Conservation (phyloP, 2,329 filamentous ascomycete species). For the Erysiphe neolycopersici region DNA sequence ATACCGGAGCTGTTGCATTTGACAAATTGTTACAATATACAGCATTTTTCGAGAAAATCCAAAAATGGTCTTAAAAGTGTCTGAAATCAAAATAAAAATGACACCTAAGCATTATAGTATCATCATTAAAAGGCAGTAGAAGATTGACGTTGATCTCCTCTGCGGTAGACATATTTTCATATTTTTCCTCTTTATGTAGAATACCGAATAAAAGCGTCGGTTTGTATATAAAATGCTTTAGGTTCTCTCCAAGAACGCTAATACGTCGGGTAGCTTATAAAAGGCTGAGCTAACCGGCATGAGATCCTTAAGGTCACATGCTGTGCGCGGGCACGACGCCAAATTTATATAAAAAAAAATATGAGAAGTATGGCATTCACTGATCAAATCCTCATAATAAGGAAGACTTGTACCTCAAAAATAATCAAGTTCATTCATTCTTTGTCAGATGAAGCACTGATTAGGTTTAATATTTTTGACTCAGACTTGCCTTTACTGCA, state of each 20-base stretch:
- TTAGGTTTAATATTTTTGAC: conserved; percentile 13
- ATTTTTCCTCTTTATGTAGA: neutral
- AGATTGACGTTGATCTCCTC: neutral
- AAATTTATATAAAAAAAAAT: neutral
- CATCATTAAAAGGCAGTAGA: neutral
- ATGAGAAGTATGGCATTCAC: too few relatives aligned
- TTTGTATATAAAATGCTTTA: neutral
- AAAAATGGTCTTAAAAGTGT: neutral
- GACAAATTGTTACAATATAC: neutral
- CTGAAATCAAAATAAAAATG: neutral
- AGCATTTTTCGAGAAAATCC: neutral
- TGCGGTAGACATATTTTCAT: neutral
- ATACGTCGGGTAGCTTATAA: neutral
- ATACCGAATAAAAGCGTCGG: neutral
- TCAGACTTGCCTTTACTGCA: conserved; percentile 37
- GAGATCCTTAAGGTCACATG: neutral
- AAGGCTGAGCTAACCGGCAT: neutral
- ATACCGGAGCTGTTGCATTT: neutral
- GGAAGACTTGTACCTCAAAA: too few relatives aligned
- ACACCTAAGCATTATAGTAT: neutral
- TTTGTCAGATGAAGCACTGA: too few relatives aligned
- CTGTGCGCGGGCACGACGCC: neutral
- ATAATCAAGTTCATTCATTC: too few relatives aligned
- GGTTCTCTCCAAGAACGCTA: neutral
- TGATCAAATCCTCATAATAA: too few relatives aligned